phyloP scores from a whole-genome alignment of 371 early-diverging fungal genomes.

The Mortierella sp. region DNA sequence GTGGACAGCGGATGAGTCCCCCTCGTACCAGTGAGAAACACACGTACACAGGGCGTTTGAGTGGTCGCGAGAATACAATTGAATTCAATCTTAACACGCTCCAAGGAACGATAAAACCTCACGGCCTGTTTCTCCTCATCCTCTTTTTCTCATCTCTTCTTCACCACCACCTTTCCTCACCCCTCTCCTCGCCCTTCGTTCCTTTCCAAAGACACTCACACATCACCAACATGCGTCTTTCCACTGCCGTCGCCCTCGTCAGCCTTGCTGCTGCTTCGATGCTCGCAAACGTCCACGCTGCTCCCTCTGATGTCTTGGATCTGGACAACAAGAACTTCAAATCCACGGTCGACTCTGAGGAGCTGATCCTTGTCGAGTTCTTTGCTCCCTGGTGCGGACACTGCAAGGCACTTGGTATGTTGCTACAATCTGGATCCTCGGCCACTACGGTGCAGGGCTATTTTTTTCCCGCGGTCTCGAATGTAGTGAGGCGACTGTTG shows the following conservation, averaged over 20 bases:
- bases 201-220: too few relatives aligned
- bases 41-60: too few relatives aligned
- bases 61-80: too few relatives aligned
- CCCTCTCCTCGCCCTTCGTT: constrained; percentile 6
- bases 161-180: constrained; percentile 5
- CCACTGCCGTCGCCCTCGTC: constrained; percentile 44
- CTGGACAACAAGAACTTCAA: constrained; percentile 77
- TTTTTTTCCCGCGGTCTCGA: too few relatives aligned
- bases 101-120: too few relatives aligned
- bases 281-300: constrained; percentile 41
- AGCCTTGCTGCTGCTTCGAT: constrained; percentile 43
- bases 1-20: too few relatives aligned
- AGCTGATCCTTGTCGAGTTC: constrained; percentile 91
- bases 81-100: too few relatives aligned
- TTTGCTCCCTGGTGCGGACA: constrained; percentile 97
- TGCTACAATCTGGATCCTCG: background rate
- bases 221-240: constrained; percentile 38
- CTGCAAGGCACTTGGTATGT: constrained; percentile 84
- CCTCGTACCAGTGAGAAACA: too few relatives aligned
- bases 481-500: too few relatives aligned
- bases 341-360: constrained; percentile 66
- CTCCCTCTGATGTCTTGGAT: constrained; percentile 77
- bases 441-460: background rate
- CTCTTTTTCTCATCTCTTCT: constrained; percentile 10
- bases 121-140: constrained; percentile 1